Evolutionary conservation across 345 rosid species (phyloP), one percentile per base, ranked within the genome.

Genomic region (Salix dunnii): DNA sequence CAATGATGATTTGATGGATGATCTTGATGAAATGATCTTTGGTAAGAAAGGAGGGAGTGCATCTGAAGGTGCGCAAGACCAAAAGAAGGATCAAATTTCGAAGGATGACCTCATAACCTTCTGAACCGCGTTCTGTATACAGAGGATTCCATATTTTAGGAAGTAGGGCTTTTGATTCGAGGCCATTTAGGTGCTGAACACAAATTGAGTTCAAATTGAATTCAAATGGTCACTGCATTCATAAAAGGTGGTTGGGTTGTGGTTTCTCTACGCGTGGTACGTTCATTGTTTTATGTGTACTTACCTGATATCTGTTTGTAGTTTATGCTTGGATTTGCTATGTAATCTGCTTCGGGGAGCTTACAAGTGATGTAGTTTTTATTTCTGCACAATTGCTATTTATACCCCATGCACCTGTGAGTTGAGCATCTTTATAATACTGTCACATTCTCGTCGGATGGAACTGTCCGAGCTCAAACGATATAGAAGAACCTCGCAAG

Each of bases 1-100:
- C 87, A 89, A 83, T 1, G 96, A 93, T 18, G 92, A 89, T 80
- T 87, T 89, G 97, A 90, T 93, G 96, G 99, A 94, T 85, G 99
- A 96, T 83, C 97, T 96, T 2, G 98, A 95, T 77, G 94, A 95
- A 80, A 91, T 93, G 98, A 91, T 95, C 75, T 95, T 95, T 35
- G 97, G 98, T 67, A 91, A 92, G 90, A 92, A 91, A 85, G 84
- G 88, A 3, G 84, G 88, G 20, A 86, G 85, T 18, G 68, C 89
- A 10, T 89, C 97, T 18, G 90, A 87, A 78, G 87, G 81, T 5
- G 84, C 78, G 20, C 85, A 83, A 17, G 91, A 90, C 49, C 58
- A 86, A 1, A 92, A 90, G 86, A 89, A 88, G 84, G 87, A 82
- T 85, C 85, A 85, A 69, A 51, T 92, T 28, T 71, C 95, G 1